phyloP scores from a whole-genome alignment of 305 asterid species.

The Fraxinus platypoda region DNA sequence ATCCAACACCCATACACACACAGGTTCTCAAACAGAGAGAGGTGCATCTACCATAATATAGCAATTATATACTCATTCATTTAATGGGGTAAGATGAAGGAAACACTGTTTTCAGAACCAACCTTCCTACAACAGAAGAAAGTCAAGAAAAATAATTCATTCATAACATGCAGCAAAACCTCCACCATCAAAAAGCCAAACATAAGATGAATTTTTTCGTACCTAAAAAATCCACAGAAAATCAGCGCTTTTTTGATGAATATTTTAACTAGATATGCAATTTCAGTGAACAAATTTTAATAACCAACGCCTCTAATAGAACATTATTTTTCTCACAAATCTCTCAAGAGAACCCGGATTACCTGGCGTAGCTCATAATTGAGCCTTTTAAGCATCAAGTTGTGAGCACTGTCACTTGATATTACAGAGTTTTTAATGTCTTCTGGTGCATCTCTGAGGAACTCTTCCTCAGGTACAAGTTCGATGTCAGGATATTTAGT shows the following conservation, averaged over 20 bases:
- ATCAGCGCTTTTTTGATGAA: neutral
- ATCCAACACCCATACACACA: slow-evolving; percentile 11
- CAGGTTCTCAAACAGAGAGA: neutral
- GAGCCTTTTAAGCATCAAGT: slow-evolving; percentile 93
- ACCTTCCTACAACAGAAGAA: neutral
- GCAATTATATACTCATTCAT: neutral
- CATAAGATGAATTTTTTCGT: neutral
- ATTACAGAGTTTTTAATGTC: slow-evolving; percentile 63
- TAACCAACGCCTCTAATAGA: neutral
- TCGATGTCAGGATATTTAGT: slow-evolving; percentile 57
- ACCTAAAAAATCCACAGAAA: neutral
- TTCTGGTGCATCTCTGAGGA: slow-evolving; percentile 73
- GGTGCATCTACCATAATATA: neutral
- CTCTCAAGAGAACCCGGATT: neutral
- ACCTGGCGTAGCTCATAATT: slow-evolving; percentile 92
- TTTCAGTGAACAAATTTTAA: neutral
- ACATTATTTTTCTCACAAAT: neutral
- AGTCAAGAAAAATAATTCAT: neutral
- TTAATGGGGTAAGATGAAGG: neutral
- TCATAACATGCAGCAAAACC: neutral
- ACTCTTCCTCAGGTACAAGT: slow-evolving; percentile 91
- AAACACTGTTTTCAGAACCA: neutral
- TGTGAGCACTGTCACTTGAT: slow-evolving; percentile 67
- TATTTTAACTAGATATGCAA: neutral
- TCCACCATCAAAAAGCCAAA: neutral